Base-by-base conservation (phyloP, 2,329 filamentous ascomycete species). In the Myriosclerotinia scirpicola region DNA sequence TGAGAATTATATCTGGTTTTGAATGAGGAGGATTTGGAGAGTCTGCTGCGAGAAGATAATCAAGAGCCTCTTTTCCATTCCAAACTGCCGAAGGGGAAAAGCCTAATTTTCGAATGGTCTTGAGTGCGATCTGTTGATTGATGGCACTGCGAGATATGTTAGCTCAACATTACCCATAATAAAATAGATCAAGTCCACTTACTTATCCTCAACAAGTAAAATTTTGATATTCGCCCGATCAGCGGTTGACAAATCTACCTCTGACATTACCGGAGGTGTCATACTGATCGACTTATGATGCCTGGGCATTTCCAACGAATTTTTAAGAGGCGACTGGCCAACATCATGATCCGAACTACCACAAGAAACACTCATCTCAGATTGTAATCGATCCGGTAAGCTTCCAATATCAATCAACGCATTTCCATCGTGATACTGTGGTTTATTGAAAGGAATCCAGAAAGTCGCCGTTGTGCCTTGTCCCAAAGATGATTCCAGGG, bases 181-280 rank as follows among this genome's bases (percentile, higher is more conserved):
- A 40, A 4, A 64, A n/a, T 14, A 20, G 12, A 20, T 14, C n/a
- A 52, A 34, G 7, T 22, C 14, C 22, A 81, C 85, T 81, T 80
- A 87, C 85, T 93, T 93, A 75, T 94, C 91, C 77, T 94, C 91
- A 2, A 93, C 91, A 1, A 95, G 86, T 26, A 94, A 78, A n/a
- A 94, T 81, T 58, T 91, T 85, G 7, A 88, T 82, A 48, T 85
- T 84, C 64, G 84, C 80, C 65, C 91, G 82, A 65, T 91, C 88
- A 2, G 81, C 77, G 20, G 80, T 78, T 4, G 84, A 78, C 1
- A 91, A 74, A 22, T 83, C 83, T 55, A 82, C 76, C 1, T 82
- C 80, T 5, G 78, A 69, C n/a, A 79, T 74, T 5, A 74, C 44
- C 75, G 76, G 59, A 58, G 72, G 68, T 68, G 65, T 70, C 68